Evolutionary conservation across 495 filamentous ascomycete species (phyloP).

Genomic region (Podospora pseudocomata): DNA sequence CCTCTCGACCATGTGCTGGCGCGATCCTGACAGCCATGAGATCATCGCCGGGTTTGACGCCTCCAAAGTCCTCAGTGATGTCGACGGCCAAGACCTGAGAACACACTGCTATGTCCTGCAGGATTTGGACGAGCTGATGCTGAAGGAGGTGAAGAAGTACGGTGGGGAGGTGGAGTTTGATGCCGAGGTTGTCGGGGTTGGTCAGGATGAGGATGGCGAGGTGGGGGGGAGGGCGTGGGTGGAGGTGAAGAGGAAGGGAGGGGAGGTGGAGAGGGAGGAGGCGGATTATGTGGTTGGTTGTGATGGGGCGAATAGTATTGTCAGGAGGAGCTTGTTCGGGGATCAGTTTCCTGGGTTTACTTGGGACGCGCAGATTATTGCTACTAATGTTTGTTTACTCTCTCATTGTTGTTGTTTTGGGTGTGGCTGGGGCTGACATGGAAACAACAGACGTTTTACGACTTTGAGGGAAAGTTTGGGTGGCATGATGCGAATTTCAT

Average conservation of each 20-base stretch:
- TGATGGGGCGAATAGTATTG: slow-evolving; percentile 56
- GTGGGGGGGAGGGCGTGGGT: slow-evolving; percentile 41
- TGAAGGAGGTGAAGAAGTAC: slow-evolving; percentile 45
- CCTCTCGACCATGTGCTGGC: slow-evolving; percentile 53
- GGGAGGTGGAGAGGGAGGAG: slow-evolving; percentile 41
- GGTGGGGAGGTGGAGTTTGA: slow-evolving; percentile 40
- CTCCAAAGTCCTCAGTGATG: slow-evolving; percentile 10
- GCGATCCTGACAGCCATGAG: slow-evolving; percentile 4
- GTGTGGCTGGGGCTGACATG: not conserved
- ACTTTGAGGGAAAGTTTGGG: slow-evolving; percentile 34
- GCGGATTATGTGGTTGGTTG: slow-evolving; percentile 52
- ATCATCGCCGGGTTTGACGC: slow-evolving; percentile 13
- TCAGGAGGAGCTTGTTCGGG: slow-evolving; percentile 54
- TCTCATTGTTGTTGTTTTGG: not conserved
- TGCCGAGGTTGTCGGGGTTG: slow-evolving; percentile 41
- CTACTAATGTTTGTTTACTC: slow-evolving; percentile 46
- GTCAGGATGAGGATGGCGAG: slow-evolving; percentile 37
- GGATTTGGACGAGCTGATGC: slow-evolving; percentile 41
- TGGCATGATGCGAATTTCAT: slow-evolving; percentile 53
- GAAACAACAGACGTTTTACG: slow-evolving; percentile 18
- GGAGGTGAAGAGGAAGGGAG: slow-evolving; percentile 42
- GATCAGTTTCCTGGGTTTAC: slow-evolving; percentile 57
- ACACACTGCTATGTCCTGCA: slow-evolving; percentile 37
- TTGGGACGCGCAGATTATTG: slow-evolving; percentile 56
- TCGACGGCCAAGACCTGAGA: slow-evolving; percentile 32